These are phyloP conservation scores for Bipolaris zeicola DNA, from an alignment of 2,329 filamentous ascomycete species.

Conservation along the genomic window DNA sequence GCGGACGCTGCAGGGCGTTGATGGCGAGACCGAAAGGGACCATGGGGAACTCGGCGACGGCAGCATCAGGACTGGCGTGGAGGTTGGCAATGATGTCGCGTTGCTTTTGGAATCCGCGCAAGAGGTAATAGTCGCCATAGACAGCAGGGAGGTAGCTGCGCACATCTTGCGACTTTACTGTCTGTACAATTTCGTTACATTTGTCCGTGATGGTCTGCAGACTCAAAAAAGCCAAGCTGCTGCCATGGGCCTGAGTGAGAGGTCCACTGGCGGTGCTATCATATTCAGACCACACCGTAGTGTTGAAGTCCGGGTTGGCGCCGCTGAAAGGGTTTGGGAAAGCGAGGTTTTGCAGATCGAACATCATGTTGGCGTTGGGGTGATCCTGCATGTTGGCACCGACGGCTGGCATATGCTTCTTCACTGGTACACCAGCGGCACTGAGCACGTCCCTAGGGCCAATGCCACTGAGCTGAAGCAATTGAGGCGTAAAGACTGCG, in stretches of 20 bases:
- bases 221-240: conserved; percentile 28
- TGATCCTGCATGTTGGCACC: conserved; percentile 46
- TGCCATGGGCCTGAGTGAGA: conserved; percentile 32
- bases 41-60: conserved; percentile 42
- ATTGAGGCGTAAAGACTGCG: conserved; percentile 61
- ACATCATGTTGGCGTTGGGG: conserved; percentile 27
- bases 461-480: conserved; percentile 47
- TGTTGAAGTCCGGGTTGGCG: conserved; percentile 33
- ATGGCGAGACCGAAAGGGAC: conserved; percentile 31
- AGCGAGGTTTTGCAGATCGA: conserved; percentile 29
- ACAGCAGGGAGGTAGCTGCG: conserved; percentile 24
- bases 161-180: conserved; percentile 26
- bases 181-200: conserved; percentile 23
- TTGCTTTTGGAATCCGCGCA: conserved; percentile 30
- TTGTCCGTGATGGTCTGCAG: conserved; percentile 25
- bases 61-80: conserved; percentile 30
- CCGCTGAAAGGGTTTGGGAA: conserved; percentile 28
- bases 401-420: conserved; percentile 35
- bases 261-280: conserved; percentile 33
- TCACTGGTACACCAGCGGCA: conserved; percentile 32
- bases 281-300: conserved; percentile 36
- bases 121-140: conserved; percentile 24
- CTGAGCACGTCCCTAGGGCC: conserved; percentile 31
- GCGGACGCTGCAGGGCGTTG: conserved; percentile 27
- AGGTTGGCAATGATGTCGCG: conserved; percentile 33